Percentiles rank a stretch among this genome's conserved stretches.
Conservation (phyloP, 805 yeast species). For the Barnettozyma vustinii region DNA sequence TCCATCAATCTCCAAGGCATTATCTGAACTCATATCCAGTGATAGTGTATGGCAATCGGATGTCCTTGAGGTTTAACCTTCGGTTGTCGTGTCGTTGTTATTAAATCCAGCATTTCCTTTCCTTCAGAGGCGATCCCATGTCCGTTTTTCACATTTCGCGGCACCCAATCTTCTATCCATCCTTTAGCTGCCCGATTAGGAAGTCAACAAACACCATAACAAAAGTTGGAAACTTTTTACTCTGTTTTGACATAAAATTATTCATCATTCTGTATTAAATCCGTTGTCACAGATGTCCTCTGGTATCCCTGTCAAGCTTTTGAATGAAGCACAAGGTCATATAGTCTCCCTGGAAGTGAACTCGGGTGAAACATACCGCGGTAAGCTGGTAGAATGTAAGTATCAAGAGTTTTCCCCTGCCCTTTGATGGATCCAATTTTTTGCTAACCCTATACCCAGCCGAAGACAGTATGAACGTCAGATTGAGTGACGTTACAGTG, state of each 20-base stretch:
- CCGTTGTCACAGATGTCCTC: slow-evolving; percentile 27
- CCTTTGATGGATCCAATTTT: not conserved
- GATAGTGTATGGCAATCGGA: no score
- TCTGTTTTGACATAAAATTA: not conserved
- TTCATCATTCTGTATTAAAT: not conserved
- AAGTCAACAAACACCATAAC: slow-evolving; percentile 4
- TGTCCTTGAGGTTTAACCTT: not conserved
- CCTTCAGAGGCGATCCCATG: not conserved
- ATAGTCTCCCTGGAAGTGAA: slow-evolving; percentile 74
- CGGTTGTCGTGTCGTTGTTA: not conserved
- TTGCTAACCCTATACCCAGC: slow-evolving; percentile 14
- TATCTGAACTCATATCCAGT: not conserved
- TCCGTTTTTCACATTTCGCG: not conserved
- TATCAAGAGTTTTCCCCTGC: not conserved
- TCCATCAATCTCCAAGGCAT: not conserved
- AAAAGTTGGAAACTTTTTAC: slow-evolving; percentile 3
- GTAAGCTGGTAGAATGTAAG: slow-evolving; percentile 70
- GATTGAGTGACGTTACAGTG: slow-evolving; percentile 72
- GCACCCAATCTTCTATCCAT: no score
- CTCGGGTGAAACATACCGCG: slow-evolving; percentile 84
- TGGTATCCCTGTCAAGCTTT: slow-evolving; percentile 78
- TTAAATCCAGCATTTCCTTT: not conserved
- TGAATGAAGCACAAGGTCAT: slow-evolving; percentile 90
- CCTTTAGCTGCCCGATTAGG: slow-evolving; percentile 7
- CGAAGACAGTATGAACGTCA: slow-evolving; percentile 94